Conservation (phyloP, 768 basidiomycete genomes). For the Tulasnella calospora region DNA sequence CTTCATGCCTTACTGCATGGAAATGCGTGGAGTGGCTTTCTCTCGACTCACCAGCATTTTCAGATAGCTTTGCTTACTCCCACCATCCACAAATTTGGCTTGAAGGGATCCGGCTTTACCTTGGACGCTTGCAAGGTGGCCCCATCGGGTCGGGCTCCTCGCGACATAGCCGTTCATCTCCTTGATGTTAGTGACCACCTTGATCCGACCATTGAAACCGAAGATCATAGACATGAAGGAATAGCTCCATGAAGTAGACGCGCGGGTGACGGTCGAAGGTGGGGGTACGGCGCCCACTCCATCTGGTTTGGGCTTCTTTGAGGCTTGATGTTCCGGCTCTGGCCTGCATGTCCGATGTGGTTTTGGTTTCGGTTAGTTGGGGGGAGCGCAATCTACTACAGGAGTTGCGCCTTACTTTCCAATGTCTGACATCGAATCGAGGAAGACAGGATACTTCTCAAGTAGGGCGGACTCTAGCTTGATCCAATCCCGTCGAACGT, state of each 20-base stretch:
- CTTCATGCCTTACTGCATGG: not conserved
- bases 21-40: not conserved
- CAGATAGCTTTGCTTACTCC: not conserved
- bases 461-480: not conserved
- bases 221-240: not conserved
- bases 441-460: not conserved
- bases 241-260: not conserved
- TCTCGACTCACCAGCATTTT: not conserved
- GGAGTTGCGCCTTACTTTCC: not conserved
- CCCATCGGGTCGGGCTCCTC: not conserved
- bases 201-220: not conserved
- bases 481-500: not conserved
- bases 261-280: slow-evolving; percentile 2
- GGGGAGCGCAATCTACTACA: not conserved
- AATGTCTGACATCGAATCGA: not conserved
- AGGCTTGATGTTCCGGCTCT: not conserved
- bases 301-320: not conserved
- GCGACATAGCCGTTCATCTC: not conserved
- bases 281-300: not conserved
- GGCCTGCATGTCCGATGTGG: not conserved
- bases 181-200: not conserved
- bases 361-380: not conserved
- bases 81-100: not conserved
- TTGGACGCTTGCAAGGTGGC: not conserved
- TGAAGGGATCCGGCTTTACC: not conserved